Conservation (phyloP, 2,329 filamentous ascomycete genomes). For the Paramyrothecium roridum region DNA sequence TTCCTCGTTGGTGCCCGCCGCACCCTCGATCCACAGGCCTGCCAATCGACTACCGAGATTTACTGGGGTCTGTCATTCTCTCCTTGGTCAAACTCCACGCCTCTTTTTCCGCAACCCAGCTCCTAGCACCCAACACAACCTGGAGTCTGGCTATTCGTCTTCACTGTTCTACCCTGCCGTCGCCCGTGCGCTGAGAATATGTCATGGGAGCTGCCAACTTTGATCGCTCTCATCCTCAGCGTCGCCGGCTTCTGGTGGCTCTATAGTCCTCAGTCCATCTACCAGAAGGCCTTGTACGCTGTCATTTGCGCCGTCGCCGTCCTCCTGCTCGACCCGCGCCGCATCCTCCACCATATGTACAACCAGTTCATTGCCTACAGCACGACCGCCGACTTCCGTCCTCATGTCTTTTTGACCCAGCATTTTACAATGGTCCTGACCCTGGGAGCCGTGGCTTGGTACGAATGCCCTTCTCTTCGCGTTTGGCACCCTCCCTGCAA, state of each 20-base stretch:
- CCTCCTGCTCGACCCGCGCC: slow-evolving; percentile 28
- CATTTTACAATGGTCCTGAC: slow-evolving; percentile 55
- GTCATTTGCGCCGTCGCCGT: slow-evolving; percentile 27
- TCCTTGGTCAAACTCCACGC: slow-evolving; percentile 13
- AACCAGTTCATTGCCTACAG: slow-evolving; percentile 17
- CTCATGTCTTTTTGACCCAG: slow-evolving; percentile 43
- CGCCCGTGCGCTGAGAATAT: slow-evolving; percentile 33
- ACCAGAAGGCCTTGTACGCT: slow-evolving; percentile 26
- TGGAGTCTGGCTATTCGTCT: slow-evolving; percentile 4
- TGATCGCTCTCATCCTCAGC: slow-evolving; percentile 36
- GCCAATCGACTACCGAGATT: slow-evolving; percentile 21
- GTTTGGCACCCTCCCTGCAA: slow-evolving; percentile 4
- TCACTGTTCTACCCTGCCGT: slow-evolving; percentile 15
- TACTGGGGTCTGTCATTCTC: slow-evolving; percentile 16
- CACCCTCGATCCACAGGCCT: slow-evolving; percentile 6
- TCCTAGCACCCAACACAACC: slow-evolving; percentile 21
- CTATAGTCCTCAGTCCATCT: slow-evolving; percentile 26
- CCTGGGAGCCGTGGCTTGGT: slow-evolving; percentile 52
- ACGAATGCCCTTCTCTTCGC: slow-evolving; percentile 19
- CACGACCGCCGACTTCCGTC: slow-evolving; percentile 35
- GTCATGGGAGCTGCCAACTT: slow-evolving; percentile 39
- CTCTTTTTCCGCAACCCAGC: slow-evolving; percentile 21
- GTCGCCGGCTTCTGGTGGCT: slow-evolving; percentile 34
- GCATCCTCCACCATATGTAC: slow-evolving; percentile 23
- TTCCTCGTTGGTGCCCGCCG: background rate